phyloP scores from a whole-genome alignment of 2,329 filamentous ascomycete species.

The Oidium heveae region DNA sequence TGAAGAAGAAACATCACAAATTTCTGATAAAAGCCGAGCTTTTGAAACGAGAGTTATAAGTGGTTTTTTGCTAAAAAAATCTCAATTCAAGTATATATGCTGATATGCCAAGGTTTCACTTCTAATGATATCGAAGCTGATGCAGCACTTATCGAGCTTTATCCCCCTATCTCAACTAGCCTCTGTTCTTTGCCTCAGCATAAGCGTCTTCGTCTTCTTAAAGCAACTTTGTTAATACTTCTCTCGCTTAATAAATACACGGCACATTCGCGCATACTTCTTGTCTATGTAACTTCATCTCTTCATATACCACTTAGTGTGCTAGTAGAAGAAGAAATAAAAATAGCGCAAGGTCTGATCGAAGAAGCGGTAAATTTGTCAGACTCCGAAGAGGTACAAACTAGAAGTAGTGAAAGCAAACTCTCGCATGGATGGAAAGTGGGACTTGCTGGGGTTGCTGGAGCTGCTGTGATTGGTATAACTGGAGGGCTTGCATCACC shows the following conservation, averaged over 20 bases:
- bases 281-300: conserved; percentile 45
- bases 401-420: conserved; percentile 45
- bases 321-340: conserved; percentile 45
- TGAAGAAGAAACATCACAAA: conserved; percentile 8
- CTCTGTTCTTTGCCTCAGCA: conserved; percentile 33
- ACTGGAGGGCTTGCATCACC: conserved; percentile 55
- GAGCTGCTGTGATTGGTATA: conserved; percentile 51
- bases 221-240: conserved; percentile 45
- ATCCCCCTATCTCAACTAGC: conserved; percentile 32
- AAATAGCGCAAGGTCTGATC: conserved; percentile 49
- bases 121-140: conserved; percentile 23
- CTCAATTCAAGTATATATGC: neutral
- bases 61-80: conserved; percentile 4
- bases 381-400: conserved; percentile 44
- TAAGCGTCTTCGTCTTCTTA: conserved; percentile 41
- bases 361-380: conserved; percentile 48
- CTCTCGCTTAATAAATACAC: conserved; percentile 57
- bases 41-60: conserved; percentile 10
- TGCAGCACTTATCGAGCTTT: conserved; percentile 22
- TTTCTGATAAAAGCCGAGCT: conserved; percentile 2
- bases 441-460: conserved; percentile 65
- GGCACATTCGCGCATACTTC: conserved; percentile 44
- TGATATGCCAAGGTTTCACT: conserved; percentile 10
- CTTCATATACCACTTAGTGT: conserved; percentile 39
- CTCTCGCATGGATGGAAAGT: conserved; percentile 65